These are phyloP conservation scores for Cenchrus purpureus DNA, from an alignment of 176 grass and related monocot species.

Conservation along the genomic window DNA sequence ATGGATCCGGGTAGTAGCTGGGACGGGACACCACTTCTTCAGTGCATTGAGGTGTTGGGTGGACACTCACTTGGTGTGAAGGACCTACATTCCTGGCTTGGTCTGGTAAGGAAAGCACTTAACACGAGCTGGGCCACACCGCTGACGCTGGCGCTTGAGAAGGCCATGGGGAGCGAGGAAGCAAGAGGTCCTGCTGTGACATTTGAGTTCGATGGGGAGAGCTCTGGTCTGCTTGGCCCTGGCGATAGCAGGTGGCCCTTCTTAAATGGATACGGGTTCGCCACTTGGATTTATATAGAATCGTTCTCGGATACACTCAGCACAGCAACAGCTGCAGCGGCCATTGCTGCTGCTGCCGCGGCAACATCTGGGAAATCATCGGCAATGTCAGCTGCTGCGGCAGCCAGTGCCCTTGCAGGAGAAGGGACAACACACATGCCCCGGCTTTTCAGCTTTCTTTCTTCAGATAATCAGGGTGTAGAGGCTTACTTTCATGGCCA, in stretches of 20 bases:
- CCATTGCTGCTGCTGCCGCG: conserved; percentile 86
- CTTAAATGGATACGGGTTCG: conserved; percentile 90
- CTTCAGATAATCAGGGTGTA: conserved; percentile 88
- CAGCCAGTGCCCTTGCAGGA: conserved; percentile 91
- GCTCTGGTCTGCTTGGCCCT: conserved; percentile 88
- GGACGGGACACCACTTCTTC: conserved; percentile 66
- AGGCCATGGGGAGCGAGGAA: conserved; percentile 76
- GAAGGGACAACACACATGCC: conserved; percentile 97
- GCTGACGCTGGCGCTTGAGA: conserved; percentile 76
- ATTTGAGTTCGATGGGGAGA: conserved; percentile 98
- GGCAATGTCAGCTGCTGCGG: conserved; percentile 91
- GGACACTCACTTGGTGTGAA: conserved; percentile 74
- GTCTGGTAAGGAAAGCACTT: conserved; percentile 66
- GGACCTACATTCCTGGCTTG: conserved; percentile 83
- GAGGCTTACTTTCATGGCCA: conserved; percentile 99
- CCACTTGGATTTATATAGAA: conserved; percentile 96
- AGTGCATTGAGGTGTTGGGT: conserved; percentile 82
- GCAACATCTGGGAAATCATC: conserved; percentile 95
- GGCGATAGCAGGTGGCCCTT: conserved; percentile 96
- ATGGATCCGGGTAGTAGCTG: conserved; percentile 47
- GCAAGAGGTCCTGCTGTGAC: conserved; percentile 64
- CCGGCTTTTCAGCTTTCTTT: conserved; percentile 92
- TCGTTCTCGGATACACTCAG: conserved; percentile 93
- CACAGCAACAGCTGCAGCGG: conserved; percentile 93
- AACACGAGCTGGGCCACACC: conserved; percentile 67